These are phyloP conservation scores for Boletus rubescentipes DNA, from an alignment of 768 basidiomycete genomes.

Conservation along the genomic window DNA sequence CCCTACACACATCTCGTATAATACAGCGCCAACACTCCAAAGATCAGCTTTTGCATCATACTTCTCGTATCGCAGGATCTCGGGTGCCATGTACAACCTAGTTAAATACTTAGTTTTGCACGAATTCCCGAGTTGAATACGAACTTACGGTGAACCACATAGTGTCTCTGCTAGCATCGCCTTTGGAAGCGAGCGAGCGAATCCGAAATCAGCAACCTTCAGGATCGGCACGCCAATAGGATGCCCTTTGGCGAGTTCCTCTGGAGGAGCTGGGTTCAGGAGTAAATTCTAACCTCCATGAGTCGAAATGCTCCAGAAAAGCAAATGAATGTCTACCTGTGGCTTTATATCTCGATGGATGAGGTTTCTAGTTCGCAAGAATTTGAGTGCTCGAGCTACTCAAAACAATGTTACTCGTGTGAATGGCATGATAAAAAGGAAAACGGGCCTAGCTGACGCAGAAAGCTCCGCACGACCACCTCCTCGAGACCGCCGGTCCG, in stretches of 20 bases:
- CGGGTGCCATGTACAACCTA: conserved; percentile 98
- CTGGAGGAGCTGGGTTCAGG: conserved; percentile 74
- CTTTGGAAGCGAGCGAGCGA: conserved; percentile 88
- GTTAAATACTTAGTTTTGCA: not conserved
- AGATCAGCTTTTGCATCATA: conserved; percentile 98
- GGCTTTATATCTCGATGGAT: conserved; percentile 99
- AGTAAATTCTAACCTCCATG: conserved; percentile 72
- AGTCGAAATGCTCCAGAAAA: conserved; percentile 1
- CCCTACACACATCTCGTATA: conserved; percentile 94
- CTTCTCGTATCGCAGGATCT: conserved; percentile 94
- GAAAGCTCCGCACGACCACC: conserved; percentile 86
- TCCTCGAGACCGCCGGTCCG: conserved; percentile 87
- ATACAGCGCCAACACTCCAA: conserved; percentile 96
- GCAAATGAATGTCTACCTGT: conserved; percentile 47
- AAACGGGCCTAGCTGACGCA: conserved; percentile 78
- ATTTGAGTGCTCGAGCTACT: conserved; percentile 88
- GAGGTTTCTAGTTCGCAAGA: conserved; percentile 81
- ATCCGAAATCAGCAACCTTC: conserved; percentile 98
- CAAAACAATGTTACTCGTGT: not conserved
- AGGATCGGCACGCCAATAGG: conserved; percentile 91
- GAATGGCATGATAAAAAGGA: not conserved
- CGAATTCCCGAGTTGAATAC: not conserved
- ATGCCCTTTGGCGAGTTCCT: conserved; percentile 84
- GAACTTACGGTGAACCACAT: conserved; percentile 90
- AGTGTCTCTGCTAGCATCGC: conserved; percentile 96